Percentiles rank a stretch among this genome's conserved stretches.
These are phyloP conservation scores for Eudorina sp. DNA, from an alignment of 139 green algal genomes.

Conservation along the genomic window DNA sequence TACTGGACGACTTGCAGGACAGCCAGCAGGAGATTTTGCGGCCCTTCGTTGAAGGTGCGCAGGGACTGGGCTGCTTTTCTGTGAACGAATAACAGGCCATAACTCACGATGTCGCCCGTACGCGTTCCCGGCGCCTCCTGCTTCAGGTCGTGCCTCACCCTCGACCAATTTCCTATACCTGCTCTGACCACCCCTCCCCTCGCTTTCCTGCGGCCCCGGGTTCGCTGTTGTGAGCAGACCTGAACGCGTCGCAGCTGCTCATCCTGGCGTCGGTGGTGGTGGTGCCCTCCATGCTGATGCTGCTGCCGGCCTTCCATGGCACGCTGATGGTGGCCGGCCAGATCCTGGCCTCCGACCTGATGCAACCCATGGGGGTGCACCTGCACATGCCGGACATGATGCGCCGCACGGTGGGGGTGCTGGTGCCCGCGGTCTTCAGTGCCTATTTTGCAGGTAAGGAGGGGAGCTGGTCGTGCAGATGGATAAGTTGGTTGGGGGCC, in stretches of 20 bases:
- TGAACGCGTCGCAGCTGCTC: conserved; percentile 46
- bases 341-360: not conserved
- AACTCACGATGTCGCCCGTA: too few relatives aligned
- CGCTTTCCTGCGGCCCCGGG: too few relatives aligned
- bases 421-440: conserved; percentile 25
- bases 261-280: conserved; percentile 41
- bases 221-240: conserved; percentile 35
- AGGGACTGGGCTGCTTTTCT: not conserved
- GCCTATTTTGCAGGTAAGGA: conserved; percentile 41
- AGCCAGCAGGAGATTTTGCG: conserved; percentile 10
- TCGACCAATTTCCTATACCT: too few relatives aligned
- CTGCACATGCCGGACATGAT: not conserved
- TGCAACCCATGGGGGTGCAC: not conserved
- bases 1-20: conserved; percentile 58
- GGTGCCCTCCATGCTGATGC: conserved; percentile 51
- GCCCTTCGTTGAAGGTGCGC: conserved; percentile 43
- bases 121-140: too few relatives aligned
- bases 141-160: too few relatives aligned
- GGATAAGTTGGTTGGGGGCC: not conserved
- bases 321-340: conserved; percentile 5
- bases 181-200: too few relatives aligned
- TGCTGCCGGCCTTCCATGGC: conserved; percentile 53
- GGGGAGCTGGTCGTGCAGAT: not conserved
- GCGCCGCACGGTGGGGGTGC: not conserved
- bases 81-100: not conserved